Percentiles rank a stretch among this genome's conserved stretches.
Evolutionary conservation across 1,284 basidiomycete genomes (phyloP).

Genomic region (Coriolopsis trogii): DNA sequence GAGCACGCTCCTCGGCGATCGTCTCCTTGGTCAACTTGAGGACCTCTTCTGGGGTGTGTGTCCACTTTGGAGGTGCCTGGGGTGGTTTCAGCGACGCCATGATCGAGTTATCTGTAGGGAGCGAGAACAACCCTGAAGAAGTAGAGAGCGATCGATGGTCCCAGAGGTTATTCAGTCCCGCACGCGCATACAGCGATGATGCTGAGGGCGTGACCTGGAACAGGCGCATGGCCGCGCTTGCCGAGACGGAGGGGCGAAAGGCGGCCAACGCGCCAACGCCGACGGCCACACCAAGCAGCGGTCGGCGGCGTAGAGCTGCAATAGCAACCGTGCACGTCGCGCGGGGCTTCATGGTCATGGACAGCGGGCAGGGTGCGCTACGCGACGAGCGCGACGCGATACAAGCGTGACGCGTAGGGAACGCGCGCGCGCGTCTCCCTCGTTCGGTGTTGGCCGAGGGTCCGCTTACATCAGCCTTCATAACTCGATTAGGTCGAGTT

Average conservation of each 20-base stretch:
- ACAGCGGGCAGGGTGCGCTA: not conserved
- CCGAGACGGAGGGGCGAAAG: constrained; percentile 19
- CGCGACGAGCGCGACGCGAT: not conserved
- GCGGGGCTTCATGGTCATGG: constrained; percentile 20
- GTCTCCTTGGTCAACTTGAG: constrained; percentile 57
- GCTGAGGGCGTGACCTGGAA: constrained; percentile 30
- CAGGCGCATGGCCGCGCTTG: constrained; percentile 22
- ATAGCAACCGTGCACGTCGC: constrained; percentile 24
- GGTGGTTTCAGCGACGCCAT: constrained; percentile 63
- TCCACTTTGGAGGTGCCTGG: constrained; percentile 70
- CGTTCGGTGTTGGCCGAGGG: not conserved
- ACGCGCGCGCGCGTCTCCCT: not conserved
- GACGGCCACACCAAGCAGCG: constrained; percentile 20
- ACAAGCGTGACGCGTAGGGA: not conserved
- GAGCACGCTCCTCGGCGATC: constrained; percentile 57
- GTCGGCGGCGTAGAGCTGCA: constrained; percentile 15
- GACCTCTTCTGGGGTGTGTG: constrained; percentile 67
- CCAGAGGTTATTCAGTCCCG: constrained; percentile 12
- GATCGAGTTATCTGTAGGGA: constrained; percentile 19
- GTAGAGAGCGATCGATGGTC: constrained; percentile 26
- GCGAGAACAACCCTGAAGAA: constrained; percentile 27
- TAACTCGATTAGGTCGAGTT: constrained; percentile 4
- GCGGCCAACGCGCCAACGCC: constrained; percentile 27
- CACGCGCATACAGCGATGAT: too few species aligned
- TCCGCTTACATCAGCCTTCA: constrained; percentile 14